phyloP scores from a whole-genome alignment of 2,329 filamentous ascomycete genomes.

The Colletotrichum godetiae region DNA sequence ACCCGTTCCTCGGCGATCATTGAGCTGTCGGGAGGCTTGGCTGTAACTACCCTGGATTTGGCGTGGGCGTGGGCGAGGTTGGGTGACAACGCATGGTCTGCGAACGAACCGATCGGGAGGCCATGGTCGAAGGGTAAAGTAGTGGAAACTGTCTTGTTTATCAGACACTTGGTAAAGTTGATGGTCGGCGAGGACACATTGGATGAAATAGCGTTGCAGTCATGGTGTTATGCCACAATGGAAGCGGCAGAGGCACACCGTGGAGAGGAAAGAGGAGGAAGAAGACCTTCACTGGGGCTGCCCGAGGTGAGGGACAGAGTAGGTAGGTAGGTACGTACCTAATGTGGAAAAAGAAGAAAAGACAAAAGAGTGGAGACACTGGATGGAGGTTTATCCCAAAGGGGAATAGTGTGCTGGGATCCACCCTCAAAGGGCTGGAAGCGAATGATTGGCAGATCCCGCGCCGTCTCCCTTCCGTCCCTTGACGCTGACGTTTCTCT shows the following conservation, averaged over 20 bases:
- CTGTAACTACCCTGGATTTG: not conserved
- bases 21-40: not conserved
- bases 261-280: not conserved
- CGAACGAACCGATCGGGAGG: slow-evolving; percentile 6
- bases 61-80: not conserved
- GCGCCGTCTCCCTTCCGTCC: not conserved
- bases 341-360: not conserved
- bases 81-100: slow-evolving; percentile 12
- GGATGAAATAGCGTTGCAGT: slow-evolving; percentile 2
- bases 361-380: not conserved
- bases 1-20: slow-evolving; percentile 12
- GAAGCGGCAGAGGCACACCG: too few relatives aligned
- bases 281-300: too few relatives aligned
- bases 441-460: not conserved
- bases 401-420: not conserved
- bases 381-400: not conserved
- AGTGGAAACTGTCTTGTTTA: not conserved
- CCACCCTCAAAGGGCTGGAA: not conserved
- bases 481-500: not conserved
- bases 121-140: not conserved
- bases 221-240: not conserved
- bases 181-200: not conserved
- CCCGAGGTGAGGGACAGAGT: too few relatives aligned
- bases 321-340: too few relatives aligned
- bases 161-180: not conserved